Evolutionary conservation across 305 asterid species (phyloP), one percentile per base, ranked within the genome.

Genomic region (Striga hermonthica): DNA sequence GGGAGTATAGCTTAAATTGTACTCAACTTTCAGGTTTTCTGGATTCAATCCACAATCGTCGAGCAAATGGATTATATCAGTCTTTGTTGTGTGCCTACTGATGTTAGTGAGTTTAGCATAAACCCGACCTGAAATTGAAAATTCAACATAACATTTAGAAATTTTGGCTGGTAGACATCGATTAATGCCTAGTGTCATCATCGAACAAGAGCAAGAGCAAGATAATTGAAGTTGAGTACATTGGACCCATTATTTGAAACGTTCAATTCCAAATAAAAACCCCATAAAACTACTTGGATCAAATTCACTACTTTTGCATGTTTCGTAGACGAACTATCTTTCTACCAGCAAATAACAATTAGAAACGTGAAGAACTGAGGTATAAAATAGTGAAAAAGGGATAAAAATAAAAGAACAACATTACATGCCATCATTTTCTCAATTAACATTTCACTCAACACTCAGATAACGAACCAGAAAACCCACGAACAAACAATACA

Each of bases 1-100:
- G 35, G 95, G 91, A 48, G 16, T 0, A 75, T 64, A 85, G 61
- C 6, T 10, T 65, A 67, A 70, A 76, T 38, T 65, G 74, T 91
- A 91, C 56, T 84, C 89, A 70, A 84, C 88, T 81, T 77, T 89
- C 74, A 91, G 64, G 68, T 83, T 91, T 48, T 80, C 85, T 1
- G 64, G 68, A n/a, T 73, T 80, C 82, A 89, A 72, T 47, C 66
- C 56, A 73, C 74, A 66, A 43, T 68, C 84, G 8, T 84, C 84
- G 45, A 91, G 74, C 72, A 85, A 35, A 81, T 68, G 74, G 73
- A 85, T 47, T 65, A 87, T 34, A 75, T 87, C 96, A 60, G 74
- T 71, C 80, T 79, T 91, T 22, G 78, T 66, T 5, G 95, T 85
- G 65, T 78, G 49, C 86, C 77, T 89, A 34, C 85, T 60, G 66